phyloP scores from a whole-genome alignment of 176 grass and related monocot species.

The Eleusine coracana region DNA sequence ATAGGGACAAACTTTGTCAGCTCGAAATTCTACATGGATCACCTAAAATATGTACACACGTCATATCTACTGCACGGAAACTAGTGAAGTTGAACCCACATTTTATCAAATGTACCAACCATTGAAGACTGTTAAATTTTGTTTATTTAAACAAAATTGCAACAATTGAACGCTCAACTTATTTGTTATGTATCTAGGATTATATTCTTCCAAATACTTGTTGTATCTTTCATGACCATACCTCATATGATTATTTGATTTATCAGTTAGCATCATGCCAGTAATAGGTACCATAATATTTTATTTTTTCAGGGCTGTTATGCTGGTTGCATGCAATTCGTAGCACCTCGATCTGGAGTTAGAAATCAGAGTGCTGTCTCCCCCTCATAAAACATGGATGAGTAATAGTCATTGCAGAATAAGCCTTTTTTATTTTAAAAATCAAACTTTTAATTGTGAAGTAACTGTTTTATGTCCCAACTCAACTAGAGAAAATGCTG shows the following conservation, averaged over 20 bases:
- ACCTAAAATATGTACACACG: neutral
- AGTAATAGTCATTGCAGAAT: slow-evolving; percentile 44
- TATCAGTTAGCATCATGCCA: neutral
- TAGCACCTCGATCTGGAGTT: neutral
- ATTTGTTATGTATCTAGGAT: too few relatives aligned
- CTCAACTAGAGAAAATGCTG: slow-evolving; percentile 68
- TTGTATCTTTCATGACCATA: neutral
- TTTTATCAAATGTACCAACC: neutral
- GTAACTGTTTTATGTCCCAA: slow-evolving; percentile 12
- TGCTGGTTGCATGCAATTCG: slow-evolving; percentile 1
- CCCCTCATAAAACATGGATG: slow-evolving; percentile 43
- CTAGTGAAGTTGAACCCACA: neutral
- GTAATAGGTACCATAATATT: neutral
- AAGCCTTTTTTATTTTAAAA: neutral
- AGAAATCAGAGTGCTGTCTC: slow-evolving; percentile 8
- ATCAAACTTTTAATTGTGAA: slow-evolving; percentile 9
- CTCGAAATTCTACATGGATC: neutral
- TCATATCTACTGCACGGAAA: neutral
- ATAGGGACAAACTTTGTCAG: neutral
- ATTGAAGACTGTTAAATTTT: neutral
- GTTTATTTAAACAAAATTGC: neutral
- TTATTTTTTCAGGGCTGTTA: slow-evolving; percentile 7
- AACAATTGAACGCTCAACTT: neutral
- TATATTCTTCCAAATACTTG: neutral
- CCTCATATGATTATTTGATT: neutral